A percentile compares a stretch with the other conserved stretches of the same genome.
These are phyloP conservation scores for Cladosporium sp. DNA, from an alignment of 2,329 filamentous ascomycete genomes.

Conservation along the genomic window DNA sequence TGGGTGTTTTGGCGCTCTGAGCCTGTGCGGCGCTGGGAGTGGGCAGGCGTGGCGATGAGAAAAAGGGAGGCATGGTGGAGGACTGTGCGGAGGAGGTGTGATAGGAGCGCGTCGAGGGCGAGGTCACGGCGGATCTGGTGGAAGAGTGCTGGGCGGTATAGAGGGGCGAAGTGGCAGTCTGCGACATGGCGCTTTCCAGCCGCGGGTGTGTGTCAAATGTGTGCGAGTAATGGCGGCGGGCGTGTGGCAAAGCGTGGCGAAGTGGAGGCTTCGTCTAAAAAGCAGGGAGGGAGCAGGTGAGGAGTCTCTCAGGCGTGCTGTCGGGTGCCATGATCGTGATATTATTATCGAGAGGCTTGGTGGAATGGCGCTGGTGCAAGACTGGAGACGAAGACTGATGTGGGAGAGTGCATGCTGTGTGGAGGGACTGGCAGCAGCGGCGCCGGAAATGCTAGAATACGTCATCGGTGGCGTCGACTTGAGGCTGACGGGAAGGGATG, in stretches of 20 bases:
- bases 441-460: neutral
- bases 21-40: slow-evolving; percentile 24
- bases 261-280: neutral
- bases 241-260: slow-evolving; percentile 3
- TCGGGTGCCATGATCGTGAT: neutral
- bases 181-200: slow-evolving; percentile 26
- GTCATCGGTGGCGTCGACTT: neutral
- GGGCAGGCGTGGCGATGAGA: slow-evolving; percentile 32
- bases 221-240: slow-evolving; percentile 4
- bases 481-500: neutral
- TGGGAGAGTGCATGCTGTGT: neutral
- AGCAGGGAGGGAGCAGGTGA: neutral
- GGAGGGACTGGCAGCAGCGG: neutral
- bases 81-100: slow-evolving; percentile 1
- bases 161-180: slow-evolving; percentile 31
- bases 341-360: neutral
- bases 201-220: neutral
- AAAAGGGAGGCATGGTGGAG: slow-evolving; percentile 34
- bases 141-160: slow-evolving; percentile 21
- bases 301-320: neutral
- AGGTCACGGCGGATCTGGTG: neutral
- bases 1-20: slow-evolving; percentile 46
- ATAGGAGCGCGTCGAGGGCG: slow-evolving; percentile 14
- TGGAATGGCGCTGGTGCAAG: slow-evolving; percentile 1
- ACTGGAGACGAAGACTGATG: neutral